Conservation (phyloP, 352 stramenopile species). For the Halophytophthora batemanensis region DNA sequence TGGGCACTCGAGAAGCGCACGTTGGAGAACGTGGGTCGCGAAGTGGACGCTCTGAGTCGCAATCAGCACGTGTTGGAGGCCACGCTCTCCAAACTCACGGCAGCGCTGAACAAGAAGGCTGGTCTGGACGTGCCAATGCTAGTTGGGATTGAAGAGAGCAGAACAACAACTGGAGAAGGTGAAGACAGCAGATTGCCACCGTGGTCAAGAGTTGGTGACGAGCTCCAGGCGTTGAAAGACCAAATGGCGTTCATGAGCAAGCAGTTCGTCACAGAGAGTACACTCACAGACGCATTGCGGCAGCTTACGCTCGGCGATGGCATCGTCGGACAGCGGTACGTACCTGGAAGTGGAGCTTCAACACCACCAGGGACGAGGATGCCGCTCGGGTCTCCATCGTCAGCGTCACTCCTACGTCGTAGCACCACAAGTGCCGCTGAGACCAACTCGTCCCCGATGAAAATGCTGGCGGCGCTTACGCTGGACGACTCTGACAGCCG, state of each 20-base stretch:
- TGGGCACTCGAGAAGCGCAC: slow-evolving; percentile 33
- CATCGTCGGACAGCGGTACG: slow-evolving; percentile 31
- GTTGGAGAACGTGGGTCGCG: slow-evolving; percentile 35
- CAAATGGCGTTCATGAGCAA: slow-evolving; percentile 39
- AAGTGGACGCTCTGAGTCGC: slow-evolving; percentile 39
- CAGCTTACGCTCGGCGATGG: slow-evolving; percentile 34
- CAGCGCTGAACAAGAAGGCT: slow-evolving; percentile 16
- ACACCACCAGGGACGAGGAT: slow-evolving; percentile 1
- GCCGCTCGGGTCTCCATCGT: slow-evolving; percentile 10
- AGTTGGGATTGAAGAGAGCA: not conserved
- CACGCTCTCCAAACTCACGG: slow-evolving; percentile 21
- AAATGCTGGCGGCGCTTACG: slow-evolving; percentile 30
- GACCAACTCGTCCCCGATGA: slow-evolving; percentile 28
- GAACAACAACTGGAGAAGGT: not conserved
- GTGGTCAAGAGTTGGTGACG: slow-evolving; percentile 22
- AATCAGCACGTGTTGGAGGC: slow-evolving; percentile 41
- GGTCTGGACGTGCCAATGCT: not conserved
- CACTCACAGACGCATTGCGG: slow-evolving; percentile 30
- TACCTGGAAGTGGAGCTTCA: slow-evolving; percentile 3
- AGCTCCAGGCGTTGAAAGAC: slow-evolving; percentile 33
- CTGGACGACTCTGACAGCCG: slow-evolving; percentile 33
- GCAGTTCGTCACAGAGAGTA: slow-evolving; percentile 50
- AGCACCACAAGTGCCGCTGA: slow-evolving; percentile 1
- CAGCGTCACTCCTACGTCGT: slow-evolving; percentile 13
- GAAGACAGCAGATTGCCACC: slow-evolving; percentile 10